Base-by-base conservation (phyloP, 2,329 filamentous ascomycete species). In the Aspergillus glaucus region DNA sequence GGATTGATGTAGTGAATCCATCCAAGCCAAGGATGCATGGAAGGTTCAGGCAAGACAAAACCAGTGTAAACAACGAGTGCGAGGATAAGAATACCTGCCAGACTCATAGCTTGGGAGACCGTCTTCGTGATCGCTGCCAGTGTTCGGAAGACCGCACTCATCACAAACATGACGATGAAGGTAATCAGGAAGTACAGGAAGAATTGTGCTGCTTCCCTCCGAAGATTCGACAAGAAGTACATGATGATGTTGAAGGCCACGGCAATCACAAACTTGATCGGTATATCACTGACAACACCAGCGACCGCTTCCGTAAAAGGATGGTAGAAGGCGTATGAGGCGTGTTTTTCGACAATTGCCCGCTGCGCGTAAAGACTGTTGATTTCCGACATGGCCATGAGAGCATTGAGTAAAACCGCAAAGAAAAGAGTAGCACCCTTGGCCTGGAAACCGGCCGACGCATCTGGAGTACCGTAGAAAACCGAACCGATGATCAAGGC, bases 1-100 rank as follows among this genome's bases (percentile, higher is more conserved):
- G 88, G 87, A 50, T 93, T 85, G 36, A 92, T 71, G 64, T 87
- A 91, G 63, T 85, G 86, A 47, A 94, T 80, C 88, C 88, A 94
- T 50, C 82, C 77, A 60, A 86, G 86, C 87, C 88, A 95, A 0
- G 74, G 79, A 9, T 86, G 78, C 86, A 88, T 92, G 67, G 90
- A 58, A 2, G 60, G 62, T 2, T 62, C 58, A 2, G 70, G 71
- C 8, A 75, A 57, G 2, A 68, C 65, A 48, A 74, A 75, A 15
- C 72, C 72, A 10, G 81, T 65, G 46, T 66, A 80, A n/a, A 86
- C 68, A 15, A 68, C 51, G 17, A 69, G 50, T 2, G 59, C 55
- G 14, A 70, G 54, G 48, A 69, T 65, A 50, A 81, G 63, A 32
- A 81, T 66, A 28, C 75, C 75, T 6, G 78, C 74, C 3, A 78